phyloP scores from a whole-genome alignment of 176 grass and related monocot genomes.

The Carex myosuroides region DNA sequence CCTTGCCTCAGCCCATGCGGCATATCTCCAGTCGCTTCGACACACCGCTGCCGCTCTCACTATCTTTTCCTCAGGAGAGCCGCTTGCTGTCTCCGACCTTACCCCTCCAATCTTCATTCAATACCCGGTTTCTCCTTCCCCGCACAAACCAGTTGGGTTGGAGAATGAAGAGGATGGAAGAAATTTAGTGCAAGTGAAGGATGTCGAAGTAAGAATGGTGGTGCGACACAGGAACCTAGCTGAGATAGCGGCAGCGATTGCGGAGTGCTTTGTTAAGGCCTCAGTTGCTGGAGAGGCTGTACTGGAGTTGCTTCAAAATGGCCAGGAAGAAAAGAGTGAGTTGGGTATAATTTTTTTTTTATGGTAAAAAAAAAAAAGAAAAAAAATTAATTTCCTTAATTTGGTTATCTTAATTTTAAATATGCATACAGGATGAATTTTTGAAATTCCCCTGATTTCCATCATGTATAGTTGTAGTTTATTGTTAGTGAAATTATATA shows the following conservation, averaged over 20 bases:
- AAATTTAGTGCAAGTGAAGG: neutral
- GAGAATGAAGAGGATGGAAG: slow-evolving; percentile 12
- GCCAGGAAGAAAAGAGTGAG: slow-evolving; percentile 27
- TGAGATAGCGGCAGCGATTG: slow-evolving; percentile 61
- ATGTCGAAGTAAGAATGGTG: slow-evolving; percentile 34
- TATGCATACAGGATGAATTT: neutral
- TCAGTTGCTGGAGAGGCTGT: slow-evolving; percentile 43
- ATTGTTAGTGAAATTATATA: neutral
- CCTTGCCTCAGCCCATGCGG: slow-evolving; percentile 63
- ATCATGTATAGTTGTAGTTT: neutral
- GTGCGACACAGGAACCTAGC: slow-evolving; percentile 63
- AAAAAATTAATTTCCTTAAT: neutral
- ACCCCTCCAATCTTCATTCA: slow-evolving; percentile 49
- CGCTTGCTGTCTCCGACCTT: slow-evolving; percentile 60
- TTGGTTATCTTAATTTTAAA: neutral
- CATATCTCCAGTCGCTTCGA: slow-evolving; percentile 57
- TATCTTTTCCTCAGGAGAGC: slow-evolving; percentile 69
- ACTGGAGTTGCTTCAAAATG: slow-evolving; percentile 42
- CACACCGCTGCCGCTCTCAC: slow-evolving; percentile 50
- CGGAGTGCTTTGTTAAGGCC: slow-evolving; percentile 58
- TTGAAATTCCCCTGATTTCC: neutral
- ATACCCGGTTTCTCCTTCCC: slow-evolving; percentile 18
- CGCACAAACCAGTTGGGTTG: slow-evolving; percentile 21
- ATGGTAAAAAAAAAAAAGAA: too few species aligned
- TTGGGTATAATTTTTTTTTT: too few species aligned